A percentile compares a stretch with the other conserved stretches of the same genome.
Evolutionary conservation across 208 protist genomes (phyloP).

Genomic region (Phytomonas sp.): DNA sequence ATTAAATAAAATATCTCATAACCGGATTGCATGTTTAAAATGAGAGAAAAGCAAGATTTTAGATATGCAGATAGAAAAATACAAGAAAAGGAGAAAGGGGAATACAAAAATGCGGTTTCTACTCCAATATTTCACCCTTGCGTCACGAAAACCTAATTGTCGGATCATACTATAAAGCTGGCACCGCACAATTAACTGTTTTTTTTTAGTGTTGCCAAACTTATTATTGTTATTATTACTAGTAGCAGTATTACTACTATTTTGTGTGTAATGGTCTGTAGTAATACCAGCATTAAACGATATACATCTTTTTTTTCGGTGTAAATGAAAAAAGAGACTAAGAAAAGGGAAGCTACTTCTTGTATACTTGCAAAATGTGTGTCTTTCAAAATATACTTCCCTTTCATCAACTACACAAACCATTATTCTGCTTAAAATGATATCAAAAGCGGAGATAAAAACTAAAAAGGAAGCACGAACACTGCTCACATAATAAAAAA

Average conservation of each 20-base stretch:
- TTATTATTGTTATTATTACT: neutral
- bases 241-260: slow-evolving; percentile 1
- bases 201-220: neutral
- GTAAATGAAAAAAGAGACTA: slow-evolving; percentile 14
- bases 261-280: neutral
- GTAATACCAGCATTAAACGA: neutral
- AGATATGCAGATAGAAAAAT: neutral
- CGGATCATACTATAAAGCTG: neutral
- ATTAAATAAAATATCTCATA: neutral
- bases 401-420: neutral
- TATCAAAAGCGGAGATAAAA: neutral
- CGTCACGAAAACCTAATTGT: neutral
- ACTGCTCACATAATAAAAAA: slow-evolving; percentile 6
- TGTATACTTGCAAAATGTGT: neutral
- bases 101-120: slow-evolving; percentile 7
- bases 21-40: neutral
- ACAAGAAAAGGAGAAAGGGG: slow-evolving; percentile 13
- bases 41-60: neutral
- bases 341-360: neutral
- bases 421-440: neutral
- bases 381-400: neutral
- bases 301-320: neutral
- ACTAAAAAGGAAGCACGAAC: slow-evolving; percentile 9
- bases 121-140: neutral
- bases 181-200: neutral